These are phyloP conservation scores for Castanea crenata DNA, from an alignment of 306 rosid genomes.

Conservation along the genomic window DNA sequence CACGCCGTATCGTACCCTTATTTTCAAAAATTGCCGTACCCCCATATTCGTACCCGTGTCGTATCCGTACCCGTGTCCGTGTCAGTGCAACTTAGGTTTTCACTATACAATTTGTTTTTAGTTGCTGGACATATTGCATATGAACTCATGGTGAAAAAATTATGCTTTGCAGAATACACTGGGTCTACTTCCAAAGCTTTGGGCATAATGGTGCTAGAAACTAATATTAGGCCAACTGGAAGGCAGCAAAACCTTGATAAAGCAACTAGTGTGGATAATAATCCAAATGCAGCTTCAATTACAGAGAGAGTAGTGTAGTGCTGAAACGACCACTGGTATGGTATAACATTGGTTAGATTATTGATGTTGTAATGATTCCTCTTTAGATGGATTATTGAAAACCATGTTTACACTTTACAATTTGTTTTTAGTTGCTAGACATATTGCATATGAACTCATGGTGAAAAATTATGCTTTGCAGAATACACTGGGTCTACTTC, in stretches of 20 bases:
- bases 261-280: slow-evolving; percentile 5
- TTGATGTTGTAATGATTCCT: not conserved
- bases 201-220: slow-evolving; percentile 31
- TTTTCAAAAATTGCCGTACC: too few relatives aligned
- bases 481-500: slow-evolving; percentile 35
- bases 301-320: too few relatives aligned
- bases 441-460: slow-evolving; percentile 20
- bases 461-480: slow-evolving; percentile 26
- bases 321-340: too few relatives aligned
- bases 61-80: too few relatives aligned
- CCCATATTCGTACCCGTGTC: too few relatives aligned
- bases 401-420: not conserved
- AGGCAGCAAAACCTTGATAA: slow-evolving; percentile 25
- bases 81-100: too few relatives aligned
- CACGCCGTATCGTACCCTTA: too few relatives aligned
- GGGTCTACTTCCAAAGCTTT: slow-evolving; percentile 31
- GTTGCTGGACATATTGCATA: not conserved
- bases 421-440: not conserved
- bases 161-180: slow-evolving; percentile 38
- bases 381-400: not conserved
- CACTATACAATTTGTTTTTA: not conserved
- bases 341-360: not conserved
- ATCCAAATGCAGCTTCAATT: not conserved
- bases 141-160: slow-evolving; percentile 20
- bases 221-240: slow-evolving; percentile 34